Evolutionary conservation across 2,329 filamentous ascomycete genomes (phyloP).

Genomic region (Biscogniauxia marginata): DNA sequence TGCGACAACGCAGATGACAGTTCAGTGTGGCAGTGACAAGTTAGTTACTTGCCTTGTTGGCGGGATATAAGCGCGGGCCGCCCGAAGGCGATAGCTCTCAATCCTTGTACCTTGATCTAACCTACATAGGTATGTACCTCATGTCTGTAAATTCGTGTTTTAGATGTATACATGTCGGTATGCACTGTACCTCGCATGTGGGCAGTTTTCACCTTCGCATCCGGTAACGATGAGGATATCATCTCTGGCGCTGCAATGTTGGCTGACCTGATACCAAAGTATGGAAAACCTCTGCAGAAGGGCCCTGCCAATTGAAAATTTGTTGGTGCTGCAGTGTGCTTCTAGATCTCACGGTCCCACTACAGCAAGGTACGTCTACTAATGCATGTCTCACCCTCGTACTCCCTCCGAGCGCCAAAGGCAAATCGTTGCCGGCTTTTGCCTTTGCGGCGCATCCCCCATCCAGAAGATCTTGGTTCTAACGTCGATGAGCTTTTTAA

Average conservation of each 20-base stretch:
- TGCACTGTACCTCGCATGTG: no score
- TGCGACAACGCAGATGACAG: background rate
- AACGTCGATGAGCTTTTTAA: constrained; percentile 10
- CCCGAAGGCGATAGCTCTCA: background rate
- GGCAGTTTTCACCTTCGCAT: no score
- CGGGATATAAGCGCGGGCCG: constrained; percentile 3
- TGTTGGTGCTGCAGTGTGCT: background rate
- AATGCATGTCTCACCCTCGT: constrained; percentile 33
- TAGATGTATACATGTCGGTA: background rate
- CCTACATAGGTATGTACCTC: background rate
- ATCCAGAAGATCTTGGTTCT: constrained; percentile 24
- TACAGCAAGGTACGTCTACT: constrained; percentile 23
- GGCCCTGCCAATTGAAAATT: background rate
- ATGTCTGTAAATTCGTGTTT: background rate
- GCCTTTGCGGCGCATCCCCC: constrained; percentile 8
- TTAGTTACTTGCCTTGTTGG: background rate
- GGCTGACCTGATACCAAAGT: background rate
- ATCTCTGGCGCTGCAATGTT: background rate
- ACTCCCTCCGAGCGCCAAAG: constrained; percentile 16
- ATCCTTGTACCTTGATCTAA: background rate
- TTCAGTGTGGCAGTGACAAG: background rate
- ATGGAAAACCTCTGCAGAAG: constrained; percentile 2
- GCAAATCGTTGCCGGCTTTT: constrained; percentile 6
- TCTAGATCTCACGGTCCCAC: constrained; percentile 33
- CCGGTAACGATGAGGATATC: no score